Evolutionary conservation across 2,329 filamentous ascomycete species (phyloP), one percentile per base, ranked within the genome.

Genomic region (Macrophomina pseudophaseolina): DNA sequence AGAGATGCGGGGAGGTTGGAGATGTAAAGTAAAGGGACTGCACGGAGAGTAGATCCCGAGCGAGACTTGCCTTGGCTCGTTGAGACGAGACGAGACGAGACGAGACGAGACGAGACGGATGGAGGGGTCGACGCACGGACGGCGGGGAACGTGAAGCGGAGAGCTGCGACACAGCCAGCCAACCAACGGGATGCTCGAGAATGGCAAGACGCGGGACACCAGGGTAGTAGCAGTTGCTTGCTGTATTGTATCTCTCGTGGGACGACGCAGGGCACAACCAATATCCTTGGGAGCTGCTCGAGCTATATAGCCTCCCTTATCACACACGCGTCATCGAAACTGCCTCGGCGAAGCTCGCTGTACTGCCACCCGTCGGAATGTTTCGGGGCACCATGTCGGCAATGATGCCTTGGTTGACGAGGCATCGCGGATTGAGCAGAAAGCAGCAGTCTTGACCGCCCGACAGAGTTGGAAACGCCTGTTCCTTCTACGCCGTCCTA

Each of bases 391-490:
- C 38, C 30, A 16, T 28, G 9, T 35, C 56, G 56, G 56, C 40
- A 60, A 46, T 60, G 16, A n/a, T 60, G 38, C 54, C 18, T 40
- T 5, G 48, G 8, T 46, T 60, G 42, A 62, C 58, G 58, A 35
- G 58, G 35, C 42, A 54, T 32, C 9, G 35, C 35, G 35, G 14
- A 28, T 32, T 54, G 51, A 65, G 28, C 51, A 56, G 49, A 65
- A 65, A 65, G 23, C 52, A 65, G 23, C 52, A 56, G 46, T 65
- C 63, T 58, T 65, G 63, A 65, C 63, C 63, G 53, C 51, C 63
- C 30, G 46, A 56, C 40, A 62, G 51, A 65, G 40, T 48, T 54
- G 42, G 63, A 65, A 65, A 65, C 63, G 63, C 63, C 63, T 58
- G 63, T 46, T 49, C 63, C 53, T 18, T 58, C 63, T 54, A 58